These are phyloP conservation scores for Gentiana macrophylla DNA, from an alignment of 257 asterid genomes.

Conservation along the genomic window DNA sequence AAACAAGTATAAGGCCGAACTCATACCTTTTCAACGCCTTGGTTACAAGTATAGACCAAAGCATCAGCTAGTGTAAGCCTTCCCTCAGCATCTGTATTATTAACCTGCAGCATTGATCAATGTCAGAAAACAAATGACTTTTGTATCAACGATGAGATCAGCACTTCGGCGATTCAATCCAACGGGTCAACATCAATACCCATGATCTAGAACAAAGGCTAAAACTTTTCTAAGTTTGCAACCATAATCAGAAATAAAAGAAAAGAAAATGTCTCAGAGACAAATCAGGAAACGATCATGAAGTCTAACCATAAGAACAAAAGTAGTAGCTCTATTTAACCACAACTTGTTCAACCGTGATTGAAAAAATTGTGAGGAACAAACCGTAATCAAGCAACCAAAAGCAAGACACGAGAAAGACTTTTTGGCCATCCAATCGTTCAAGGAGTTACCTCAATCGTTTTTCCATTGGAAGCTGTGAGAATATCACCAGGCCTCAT, in stretches of 20 bases:
- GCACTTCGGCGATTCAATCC: no score
- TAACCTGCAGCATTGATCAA: constrained; percentile 36
- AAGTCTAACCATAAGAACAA: background rate
- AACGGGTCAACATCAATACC: background rate
- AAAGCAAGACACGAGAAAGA: background rate
- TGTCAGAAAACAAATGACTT: no score
- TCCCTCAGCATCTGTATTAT: constrained; percentile 99
- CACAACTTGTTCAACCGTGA: no score
- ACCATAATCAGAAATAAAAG: no score
- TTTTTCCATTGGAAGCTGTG: constrained; percentile 94
- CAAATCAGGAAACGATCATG: background rate
- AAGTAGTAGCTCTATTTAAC: background rate
- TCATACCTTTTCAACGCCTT: constrained; percentile 92
- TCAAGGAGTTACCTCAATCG: constrained; percentile 55
- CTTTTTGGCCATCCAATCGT: background rate
- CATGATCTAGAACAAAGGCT: background rate
- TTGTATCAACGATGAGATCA: no score
- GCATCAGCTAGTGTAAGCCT: constrained; percentile 98
- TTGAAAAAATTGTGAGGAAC: no score
- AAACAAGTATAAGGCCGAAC: background rate
- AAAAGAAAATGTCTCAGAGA: background rate
- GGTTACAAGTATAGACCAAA: constrained; percentile 87
- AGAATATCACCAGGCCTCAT: constrained; percentile 91
- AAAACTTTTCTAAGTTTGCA: no score
- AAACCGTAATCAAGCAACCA: no score